phyloP scores from a whole-genome alignment of 208 protist species.

The Naegleria fowleri region DNA sequence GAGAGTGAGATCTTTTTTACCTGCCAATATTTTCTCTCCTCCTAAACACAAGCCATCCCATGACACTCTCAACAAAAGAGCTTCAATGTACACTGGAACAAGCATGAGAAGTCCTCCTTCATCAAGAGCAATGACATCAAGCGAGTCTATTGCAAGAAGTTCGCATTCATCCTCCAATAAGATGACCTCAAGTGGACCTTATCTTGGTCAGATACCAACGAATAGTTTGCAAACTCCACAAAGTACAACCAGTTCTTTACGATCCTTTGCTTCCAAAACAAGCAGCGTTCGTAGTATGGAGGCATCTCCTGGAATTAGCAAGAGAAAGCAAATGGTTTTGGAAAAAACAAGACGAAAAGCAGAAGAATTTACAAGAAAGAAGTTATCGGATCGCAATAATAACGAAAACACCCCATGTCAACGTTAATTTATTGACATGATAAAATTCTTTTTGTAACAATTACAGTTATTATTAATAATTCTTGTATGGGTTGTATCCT shows the following conservation, averaged over 20 bases:
- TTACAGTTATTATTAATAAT: neutral
- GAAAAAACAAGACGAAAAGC: neutral
- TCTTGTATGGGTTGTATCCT: neutral
- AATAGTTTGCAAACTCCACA: neutral
- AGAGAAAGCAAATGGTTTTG: neutral
- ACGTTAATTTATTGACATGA: slow-evolving; percentile 2
- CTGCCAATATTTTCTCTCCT: neutral
- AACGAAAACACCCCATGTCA: neutral
- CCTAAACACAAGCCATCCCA: neutral
- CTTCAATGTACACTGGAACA: neutral
- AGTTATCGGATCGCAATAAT: neutral
- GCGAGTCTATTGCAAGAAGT: neutral
- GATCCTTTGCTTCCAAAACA: neutral
- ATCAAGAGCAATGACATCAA: neutral
- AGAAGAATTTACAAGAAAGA: neutral
- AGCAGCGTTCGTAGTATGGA: neutral
- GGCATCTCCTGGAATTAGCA: neutral
- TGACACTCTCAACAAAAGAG: neutral
- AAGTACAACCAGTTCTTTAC: neutral
- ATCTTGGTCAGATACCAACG: no score
- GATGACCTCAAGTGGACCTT: no score
- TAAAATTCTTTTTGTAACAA: neutral
- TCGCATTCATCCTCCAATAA: no score
- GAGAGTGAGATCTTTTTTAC: neutral
- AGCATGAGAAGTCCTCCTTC: neutral